Percentiles rank a stretch among this genome's conserved stretches.
Evolutionary conservation across 2,329 filamentous ascomycete species (phyloP).

Genomic region (Macrophomina pseudophaseolina): DNA sequence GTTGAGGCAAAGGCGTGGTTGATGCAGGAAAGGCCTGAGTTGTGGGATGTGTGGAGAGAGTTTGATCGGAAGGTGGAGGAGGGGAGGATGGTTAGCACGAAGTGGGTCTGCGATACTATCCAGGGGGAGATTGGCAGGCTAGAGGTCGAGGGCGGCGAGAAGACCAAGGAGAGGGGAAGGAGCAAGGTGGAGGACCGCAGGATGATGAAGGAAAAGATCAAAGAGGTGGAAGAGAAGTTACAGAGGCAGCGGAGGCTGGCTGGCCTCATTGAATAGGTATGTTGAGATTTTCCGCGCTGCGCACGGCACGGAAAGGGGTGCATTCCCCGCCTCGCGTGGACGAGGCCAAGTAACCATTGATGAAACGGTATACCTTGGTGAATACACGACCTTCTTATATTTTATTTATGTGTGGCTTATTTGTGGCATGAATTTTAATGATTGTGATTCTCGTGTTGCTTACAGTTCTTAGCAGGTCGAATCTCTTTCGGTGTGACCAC

Average conservation of each 20-base stretch:
- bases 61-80: neutral
- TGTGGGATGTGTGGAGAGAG: neutral
- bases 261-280: neutral
- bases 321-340: constrained; percentile 3
- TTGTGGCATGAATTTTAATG: no score
- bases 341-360: constrained; percentile 1
- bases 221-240: neutral
- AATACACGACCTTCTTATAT: no score
- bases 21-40: neutral
- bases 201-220: neutral
- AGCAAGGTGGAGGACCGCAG: neutral
- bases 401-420: no score
- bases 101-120: neutral
- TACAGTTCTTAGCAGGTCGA: no score
- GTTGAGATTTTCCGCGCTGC: neutral
- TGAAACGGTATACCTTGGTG: neutral
- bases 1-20: neutral
- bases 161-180: neutral
- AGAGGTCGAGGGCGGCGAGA: neutral
- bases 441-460: no score
- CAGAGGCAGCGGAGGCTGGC: neutral
- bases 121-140: neutral
- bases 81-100: neutral
- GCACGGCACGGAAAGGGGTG: neutral
- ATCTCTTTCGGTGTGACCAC: no score